A percentile compares a stretch with the other conserved stretches of the same genome.
Evolutionary conservation across 1,284 basidiomycete species (phyloP).

Genomic region (Stygiomarasmius scandens): DNA sequence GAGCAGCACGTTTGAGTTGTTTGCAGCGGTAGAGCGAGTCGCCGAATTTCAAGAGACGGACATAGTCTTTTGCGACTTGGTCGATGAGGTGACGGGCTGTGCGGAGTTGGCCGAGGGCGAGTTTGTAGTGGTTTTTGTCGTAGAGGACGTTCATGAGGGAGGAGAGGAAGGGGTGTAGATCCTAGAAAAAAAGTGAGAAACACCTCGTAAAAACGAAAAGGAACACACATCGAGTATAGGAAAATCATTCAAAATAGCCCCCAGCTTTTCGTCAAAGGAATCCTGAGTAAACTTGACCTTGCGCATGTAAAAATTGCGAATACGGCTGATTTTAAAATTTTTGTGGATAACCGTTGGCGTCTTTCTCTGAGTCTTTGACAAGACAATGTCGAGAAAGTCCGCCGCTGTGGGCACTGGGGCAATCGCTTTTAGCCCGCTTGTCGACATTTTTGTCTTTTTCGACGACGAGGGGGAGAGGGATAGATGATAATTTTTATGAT

Average conservation of each 20-base stretch:
- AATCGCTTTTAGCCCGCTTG: conserved; percentile 91
- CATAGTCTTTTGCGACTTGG: conserved; percentile 94
- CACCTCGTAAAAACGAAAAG: not conserved
- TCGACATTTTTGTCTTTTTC: conserved; percentile 53
- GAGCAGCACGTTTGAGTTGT: conserved; percentile 92
- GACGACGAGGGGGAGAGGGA: conserved; percentile 19
- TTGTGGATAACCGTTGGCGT: conserved; percentile 98
- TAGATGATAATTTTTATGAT: not conserved
- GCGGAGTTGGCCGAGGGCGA: conserved; percentile 92
- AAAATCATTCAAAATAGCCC: conserved; percentile 93
- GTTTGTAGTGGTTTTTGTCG: conserved; percentile 99
- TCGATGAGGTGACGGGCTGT: conserved; percentile 94
- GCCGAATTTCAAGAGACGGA: conserved; percentile 92
- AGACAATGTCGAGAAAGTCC: conserved; percentile 94
- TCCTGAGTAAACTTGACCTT: conserved; percentile 99
- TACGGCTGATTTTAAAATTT: conserved; percentile 98
- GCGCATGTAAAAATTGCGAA: conserved; percentile 96
- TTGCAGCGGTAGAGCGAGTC: conserved; percentile 96
- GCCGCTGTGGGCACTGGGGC: conserved; percentile 95
- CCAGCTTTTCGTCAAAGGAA: conserved; percentile 95
- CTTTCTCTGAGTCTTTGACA: conserved; percentile 95
- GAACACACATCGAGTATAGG: conserved; percentile 89
- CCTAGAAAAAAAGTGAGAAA: conserved; percentile 48
- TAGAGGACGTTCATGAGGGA: conserved; percentile 96
- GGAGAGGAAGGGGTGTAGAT: conserved; percentile 92